Evolutionary conservation across 1,284 basidiomycete species (phyloP), one percentile per base, ranked within the genome.

Genomic region (Coniophora puteana): DNA sequence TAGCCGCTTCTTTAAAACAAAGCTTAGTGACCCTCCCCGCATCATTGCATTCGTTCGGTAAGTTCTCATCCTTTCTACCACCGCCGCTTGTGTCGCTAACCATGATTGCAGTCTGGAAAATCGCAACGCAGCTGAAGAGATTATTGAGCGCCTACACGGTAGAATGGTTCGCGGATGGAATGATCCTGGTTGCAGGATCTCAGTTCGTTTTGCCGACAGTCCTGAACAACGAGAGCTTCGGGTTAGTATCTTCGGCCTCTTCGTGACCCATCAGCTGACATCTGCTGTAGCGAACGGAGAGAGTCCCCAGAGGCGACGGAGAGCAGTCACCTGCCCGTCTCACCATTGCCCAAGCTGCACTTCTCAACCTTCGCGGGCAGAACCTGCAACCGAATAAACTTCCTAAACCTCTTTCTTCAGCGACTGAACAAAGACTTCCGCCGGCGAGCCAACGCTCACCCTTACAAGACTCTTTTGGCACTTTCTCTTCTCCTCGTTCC

Each of bases 21-120:
- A 80, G 47, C 55, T 86, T 16, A 85, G 81, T 49, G 74, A 76
- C 45, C 84, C 83, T 2, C 83, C 84, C 8, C 68, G 82, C 43
- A 83, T 85, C 46, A 86, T 87, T 43, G 83, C 83, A 0, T 87
- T 86, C 51, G 81, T 87, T 27, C 68, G 83, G 83, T 83, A 47
- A 18, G 72, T 59, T 33, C 26, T 18, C 14, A 14, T 25, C 36
- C 29, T 18, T 29, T 25, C n/a, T 25, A 18, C n/a, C n/a, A n/a
- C n/a, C n/a, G n/a, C n/a, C n/a, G n/a, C n/a, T 22, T 8, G 26
- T 22, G 22, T 11, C 3, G 16, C 8, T 40, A 7, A 10, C 27
- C 21, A 32, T 14, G 26, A 45, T 31, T 21, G 5, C 47, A 87
- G 85, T 39, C 65, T 88, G 25, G 83, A 87, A 48, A 78, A 69